phyloP scores from a whole-genome alignment of 805 yeast genomes.

The Ogataea ramenticola region DNA sequence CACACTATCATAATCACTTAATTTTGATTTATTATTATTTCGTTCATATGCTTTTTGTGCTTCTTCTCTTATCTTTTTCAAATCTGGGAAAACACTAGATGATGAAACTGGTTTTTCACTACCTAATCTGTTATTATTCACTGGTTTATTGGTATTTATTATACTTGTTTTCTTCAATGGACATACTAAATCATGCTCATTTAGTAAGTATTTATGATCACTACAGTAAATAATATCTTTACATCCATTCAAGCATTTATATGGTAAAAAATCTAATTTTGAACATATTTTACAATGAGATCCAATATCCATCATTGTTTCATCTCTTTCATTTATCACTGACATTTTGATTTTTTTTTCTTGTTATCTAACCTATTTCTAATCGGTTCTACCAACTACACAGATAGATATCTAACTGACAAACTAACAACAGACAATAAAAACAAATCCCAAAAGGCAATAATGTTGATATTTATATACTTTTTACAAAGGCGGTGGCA shows the following conservation, averaged over 20 bases:
- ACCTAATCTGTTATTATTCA: conserved; percentile 1
- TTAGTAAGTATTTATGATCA: background rate
- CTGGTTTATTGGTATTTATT: conserved; percentile 3
- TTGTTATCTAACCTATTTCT: no score
- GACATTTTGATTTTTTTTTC: conserved; percentile 7
- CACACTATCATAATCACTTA: conserved; percentile 18
- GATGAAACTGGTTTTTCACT: conserved; percentile 29
- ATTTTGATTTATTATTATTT: conserved; percentile 6
- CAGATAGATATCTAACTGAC: no score
- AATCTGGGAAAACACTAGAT: conserved; percentile 44
- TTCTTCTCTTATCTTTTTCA: conserved; percentile 32
- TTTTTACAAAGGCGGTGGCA: background rate
- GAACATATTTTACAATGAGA: conserved; percentile 46
- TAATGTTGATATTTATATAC: no score
- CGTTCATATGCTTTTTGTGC: conserved; percentile 23
- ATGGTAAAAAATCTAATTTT: conserved; percentile 53
- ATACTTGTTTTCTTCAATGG: conserved; percentile 15
- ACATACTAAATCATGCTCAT: conserved; percentile 22
- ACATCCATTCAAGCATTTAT: conserved; percentile 40
- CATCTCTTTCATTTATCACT: conserved; percentile 11
- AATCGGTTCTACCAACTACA: no score
- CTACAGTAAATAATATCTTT: conserved; percentile 6
- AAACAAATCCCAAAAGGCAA: no score
- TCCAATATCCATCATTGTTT: conserved; percentile 49
- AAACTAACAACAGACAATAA: no score